Base-by-base conservation (phyloP, 1,284 basidiomycete genomes). In the Coniferiporia sulphurascens region DNA sequence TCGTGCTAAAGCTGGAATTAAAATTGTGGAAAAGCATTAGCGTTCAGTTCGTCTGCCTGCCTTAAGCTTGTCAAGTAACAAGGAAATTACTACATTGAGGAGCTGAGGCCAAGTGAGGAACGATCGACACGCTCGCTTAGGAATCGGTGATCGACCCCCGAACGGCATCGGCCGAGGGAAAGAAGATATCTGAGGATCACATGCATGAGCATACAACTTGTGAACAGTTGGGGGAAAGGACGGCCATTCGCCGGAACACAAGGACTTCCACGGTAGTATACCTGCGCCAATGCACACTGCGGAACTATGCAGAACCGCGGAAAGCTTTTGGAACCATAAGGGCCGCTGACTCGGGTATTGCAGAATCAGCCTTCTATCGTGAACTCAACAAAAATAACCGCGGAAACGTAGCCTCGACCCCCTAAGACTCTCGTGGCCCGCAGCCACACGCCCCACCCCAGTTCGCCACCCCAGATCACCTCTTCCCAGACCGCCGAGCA, bases 401-500 rank as follows among this genome's bases (percentile, higher is more conserved):
- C 44, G 44, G 44, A 9, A 15, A n/a, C 44, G 44, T n/a, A 21
- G 44, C 17, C 44, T 46, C 44, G 19, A 46, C 17, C 17, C 44
- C 12, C 13, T 46, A 12, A 43, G 12, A 17, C 9, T n/a, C 17
- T n/a, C 44, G 44, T n/a, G 4, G 44, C 19, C 13, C 19, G 44
- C 9, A 46, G 9, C 19, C 13, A 21, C 44, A 46, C 2, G 44
- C 7, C 15, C 38, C 38, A 41, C 38, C 44, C 44, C 15, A 46
- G 15, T 46, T 17, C 19, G 8, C 17, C 17, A 46, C 44, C 44
- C 19, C 44, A 35, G 50, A 19, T 60, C 38, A 60, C 9, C 48
- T 43, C 22, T 51, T 50, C 52, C 60, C 60, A 45, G 52, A 45
- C 48, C 60, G 32, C 19, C 60, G 50, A 27, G 38, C 45, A 45